A percentile compares a stretch with the other conserved stretches of the same genome.
phyloP scores from a whole-genome alignment of 2,329 filamentous ascomycete genomes.

The Phialophora chinensis region DNA sequence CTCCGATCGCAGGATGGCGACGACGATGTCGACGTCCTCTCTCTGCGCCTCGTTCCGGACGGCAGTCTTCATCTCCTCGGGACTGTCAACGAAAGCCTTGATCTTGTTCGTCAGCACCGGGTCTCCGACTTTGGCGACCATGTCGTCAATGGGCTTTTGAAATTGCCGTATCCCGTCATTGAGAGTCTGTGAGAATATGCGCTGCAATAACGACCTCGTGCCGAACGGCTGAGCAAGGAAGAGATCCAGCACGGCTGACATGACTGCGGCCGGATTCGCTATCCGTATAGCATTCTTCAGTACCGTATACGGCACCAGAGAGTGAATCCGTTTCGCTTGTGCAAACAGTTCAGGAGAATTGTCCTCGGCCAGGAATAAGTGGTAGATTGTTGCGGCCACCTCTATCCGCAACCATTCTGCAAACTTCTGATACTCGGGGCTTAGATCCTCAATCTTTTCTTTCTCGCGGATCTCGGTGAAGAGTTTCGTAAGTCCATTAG shows the following conservation, averaged over 20 bases:
- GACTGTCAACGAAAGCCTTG: constrained; percentile 75
- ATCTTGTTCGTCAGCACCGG: constrained; percentile 79
- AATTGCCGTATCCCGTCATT: constrained; percentile 87
- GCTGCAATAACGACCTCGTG: constrained; percentile 84
- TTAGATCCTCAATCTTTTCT: constrained; percentile 82
- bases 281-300: constrained; percentile 97
- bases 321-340: constrained; percentile 92
- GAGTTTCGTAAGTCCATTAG: constrained; percentile 84
- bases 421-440: constrained; percentile 96
- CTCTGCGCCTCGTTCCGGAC: constrained; percentile 74
- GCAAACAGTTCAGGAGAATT: constrained; percentile 97
- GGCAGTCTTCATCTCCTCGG: constrained; percentile 74
- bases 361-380: constrained; percentile 95
- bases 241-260: constrained; percentile 92
- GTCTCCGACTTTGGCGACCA: constrained; percentile 81
- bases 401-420: constrained; percentile 98
- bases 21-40: constrained; percentile 83
- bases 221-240: constrained; percentile 97
- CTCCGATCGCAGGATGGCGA: constrained; percentile 82
- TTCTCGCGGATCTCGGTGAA: constrained; percentile 94
- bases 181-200: constrained; percentile 90
- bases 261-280: constrained; percentile 93
- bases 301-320: constrained; percentile 87
- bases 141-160: constrained; percentile 81
- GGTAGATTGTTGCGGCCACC: constrained; percentile 93